These are phyloP conservation scores for Hanseniaspora jakobsenii DNA, from an alignment of 805 yeast species.

Conservation along the genomic window DNA sequence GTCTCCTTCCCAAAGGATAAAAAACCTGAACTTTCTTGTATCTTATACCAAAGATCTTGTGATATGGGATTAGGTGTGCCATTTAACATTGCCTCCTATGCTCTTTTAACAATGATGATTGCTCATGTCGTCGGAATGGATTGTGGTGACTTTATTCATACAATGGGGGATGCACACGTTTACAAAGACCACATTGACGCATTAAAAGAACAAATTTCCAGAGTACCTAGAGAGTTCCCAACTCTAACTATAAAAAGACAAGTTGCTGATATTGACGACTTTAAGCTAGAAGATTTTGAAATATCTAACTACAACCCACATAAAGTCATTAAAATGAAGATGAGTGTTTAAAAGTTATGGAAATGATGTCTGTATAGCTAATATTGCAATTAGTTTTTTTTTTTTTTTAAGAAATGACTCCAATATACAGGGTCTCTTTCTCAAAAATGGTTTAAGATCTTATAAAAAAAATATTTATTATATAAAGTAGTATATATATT, in stretches of 20 bases:
- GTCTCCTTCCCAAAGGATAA: conserved; percentile 63
- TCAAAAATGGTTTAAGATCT: no score
- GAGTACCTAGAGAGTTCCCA: conserved; percentile 75
- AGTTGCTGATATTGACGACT: conserved; percentile 69
- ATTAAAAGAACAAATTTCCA: conserved; percentile 58
- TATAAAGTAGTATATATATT: background rate
- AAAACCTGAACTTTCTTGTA: conserved; percentile 68
- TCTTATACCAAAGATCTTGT: conserved; percentile 92
- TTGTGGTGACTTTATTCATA: conserved; percentile 89
- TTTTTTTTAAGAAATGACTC: no score
- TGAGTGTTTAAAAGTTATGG: conserved; percentile 60
- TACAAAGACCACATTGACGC: conserved; percentile 91
- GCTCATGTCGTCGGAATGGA: conserved; percentile 93
- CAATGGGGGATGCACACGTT: conserved; percentile 94
- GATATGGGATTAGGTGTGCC: conserved; percentile 99
- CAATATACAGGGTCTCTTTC: conserved; percentile 6
- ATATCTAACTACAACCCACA: conserved; percentile 71
- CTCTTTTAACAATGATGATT: conserved; percentile 82
- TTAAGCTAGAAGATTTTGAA: conserved; percentile 77
- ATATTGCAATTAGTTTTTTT: no score
- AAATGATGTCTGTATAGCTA: no score
- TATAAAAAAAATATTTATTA: background rate
- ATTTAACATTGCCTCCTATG: conserved; percentile 93
- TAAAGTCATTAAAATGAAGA: conserved; percentile 79
- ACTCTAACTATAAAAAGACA: conserved; percentile 56